Base-by-base conservation (phyloP, 805 yeast genomes). In the Monosporozyma solicola region DNA sequence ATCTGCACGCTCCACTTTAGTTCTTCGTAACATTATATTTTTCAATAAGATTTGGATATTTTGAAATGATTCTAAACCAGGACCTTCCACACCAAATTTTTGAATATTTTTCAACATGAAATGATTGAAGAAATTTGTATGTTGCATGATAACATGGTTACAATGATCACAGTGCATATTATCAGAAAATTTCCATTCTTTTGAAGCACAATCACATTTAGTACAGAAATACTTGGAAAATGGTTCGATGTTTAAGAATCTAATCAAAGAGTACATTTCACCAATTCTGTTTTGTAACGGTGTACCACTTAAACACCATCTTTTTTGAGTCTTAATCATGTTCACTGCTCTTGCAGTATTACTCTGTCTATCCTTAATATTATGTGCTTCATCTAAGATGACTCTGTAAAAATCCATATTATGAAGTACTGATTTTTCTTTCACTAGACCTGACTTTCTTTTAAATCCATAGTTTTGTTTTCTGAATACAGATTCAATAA, bases 201-300 rank as follows among this genome's bases (percentile, higher is more conserved):
- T 76, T 13, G 92, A 84, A 13, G 77, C 72, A 68, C 99, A 94
- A 3, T 83, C 86, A 72, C 99, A 94, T 64, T 83, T 85, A n/a
- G 95, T 87, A 72, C 99, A 94, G 61, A 82, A 92, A 70, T 94
- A 94, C 53, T 82, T 78, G 57, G 92, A 85, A 68, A 89, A 91
- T 9, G 99, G 99, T 48, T 82, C 80, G 41, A 92, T 75, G 58
- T 84, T 80, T 71, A 94, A 70, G 64, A 89, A 94, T 61, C 98
- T 75, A 54, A 94, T 85, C 64, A 94, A 72, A 1, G 98, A 91
- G 68, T 94, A 94, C 75, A 94, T 79, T 72, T 94, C 99, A 46
- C 99, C 99, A 63, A 94, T 91, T 57, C 98, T 76, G 67, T 94
- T 94, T 63, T 94, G 99, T 57, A 94, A 73, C 1, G 99, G 99